Evolutionary conservation across 2,329 filamentous ascomycete species (phyloP), one percentile per base, ranked within the genome.

Genomic region (Cladosporium sphaerospermum): DNA sequence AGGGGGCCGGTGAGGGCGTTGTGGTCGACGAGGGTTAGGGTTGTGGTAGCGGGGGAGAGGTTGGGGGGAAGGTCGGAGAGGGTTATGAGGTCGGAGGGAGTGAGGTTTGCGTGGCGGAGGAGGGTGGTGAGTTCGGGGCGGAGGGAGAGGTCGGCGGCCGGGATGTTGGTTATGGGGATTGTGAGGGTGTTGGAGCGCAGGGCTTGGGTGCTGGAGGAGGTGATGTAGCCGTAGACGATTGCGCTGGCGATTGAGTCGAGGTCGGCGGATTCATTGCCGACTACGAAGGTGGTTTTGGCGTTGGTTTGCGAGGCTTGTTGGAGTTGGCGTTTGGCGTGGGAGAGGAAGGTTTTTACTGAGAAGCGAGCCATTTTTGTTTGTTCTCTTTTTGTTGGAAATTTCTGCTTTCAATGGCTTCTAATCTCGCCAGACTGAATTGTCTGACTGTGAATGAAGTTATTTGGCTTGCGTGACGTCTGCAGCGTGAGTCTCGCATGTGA

Each of bases 221-320:
- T 81, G 36, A 92, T 73, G 69, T 91, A 93, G 53, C 88, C 86
- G 55, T 86, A 82, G 23, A 91, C 70, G 14, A 93, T 71, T 23
- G 88, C 81, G 28, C 82, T 85, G 68, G 85, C 88, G 60, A 93
- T 79, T 1, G 88, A 91, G 71, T 93, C 88, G 52, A 93, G 83
- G 61, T 93, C 88, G 87, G 76, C 77, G 48, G 75, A 78, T 63
- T 79, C 76, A 59, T 79, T 79, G 57, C 77, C 77, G 57, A 79
- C 73, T 13, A 79, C 76, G 55, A 79, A 68, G 3, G 74, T 75
- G 31, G 77, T 63, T 23, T 70, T 71, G 23, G 71, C 65, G 41
- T 67, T 36, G 34, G 34, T 66, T 31, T 68, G 61, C 50, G 73
- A 67, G 1, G 72, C 69, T 44, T 67, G 64, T 16, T 69, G 67